These are phyloP conservation scores for Penicillium hordei DNA, from an alignment of 2,329 filamentous ascomycete species.

Conservation along the genomic window DNA sequence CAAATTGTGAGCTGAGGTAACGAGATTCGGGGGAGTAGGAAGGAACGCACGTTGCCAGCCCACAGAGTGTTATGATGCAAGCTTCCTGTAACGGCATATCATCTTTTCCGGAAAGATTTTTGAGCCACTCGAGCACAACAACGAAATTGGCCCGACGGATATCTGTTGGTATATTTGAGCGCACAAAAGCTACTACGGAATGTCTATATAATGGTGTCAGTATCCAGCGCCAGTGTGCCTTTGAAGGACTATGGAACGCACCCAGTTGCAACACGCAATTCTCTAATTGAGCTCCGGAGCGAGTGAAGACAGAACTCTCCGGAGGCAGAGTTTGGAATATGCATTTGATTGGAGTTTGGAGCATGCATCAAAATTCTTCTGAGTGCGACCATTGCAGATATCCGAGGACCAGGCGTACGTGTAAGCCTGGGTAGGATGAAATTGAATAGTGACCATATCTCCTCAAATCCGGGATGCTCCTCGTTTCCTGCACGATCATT, in stretches of 20 bases:
- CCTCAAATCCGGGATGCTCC: constrained; percentile 27
- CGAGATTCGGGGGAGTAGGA: not conserved
- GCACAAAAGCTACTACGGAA: constrained; percentile 66
- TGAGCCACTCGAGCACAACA: constrained; percentile 68
- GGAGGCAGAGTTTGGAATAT: constrained; percentile 65
- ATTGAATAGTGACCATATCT: constrained; percentile 46
- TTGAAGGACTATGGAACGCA: constrained; percentile 30
- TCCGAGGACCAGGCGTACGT: constrained; percentile 59
- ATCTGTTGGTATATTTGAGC: constrained; percentile 47
- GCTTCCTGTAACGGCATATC: constrained; percentile 73
- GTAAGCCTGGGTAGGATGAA: constrained; percentile 43
- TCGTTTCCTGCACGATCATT: constrained; percentile 15
- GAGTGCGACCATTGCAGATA: constrained; percentile 70
- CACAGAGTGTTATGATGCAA: constrained; percentile 81
- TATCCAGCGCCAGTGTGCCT: not conserved
- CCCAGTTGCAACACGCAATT: constrained; percentile 79
- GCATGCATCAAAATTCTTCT: constrained; percentile 70
- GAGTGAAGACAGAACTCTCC: constrained; percentile 82
- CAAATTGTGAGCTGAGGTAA: not conserved
- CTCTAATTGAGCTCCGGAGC: constrained; percentile 78
- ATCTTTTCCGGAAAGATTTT: constrained; percentile 68
- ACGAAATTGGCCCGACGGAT: constrained; percentile 65
- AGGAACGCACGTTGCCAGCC: constrained; percentile 65
- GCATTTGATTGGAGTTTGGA: constrained; percentile 57
- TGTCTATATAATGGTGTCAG: constrained; percentile 47